These are phyloP conservation scores for Pachyrhizus erosus DNA, from an alignment of 306 rosid species.

Conservation along the genomic window DNA sequence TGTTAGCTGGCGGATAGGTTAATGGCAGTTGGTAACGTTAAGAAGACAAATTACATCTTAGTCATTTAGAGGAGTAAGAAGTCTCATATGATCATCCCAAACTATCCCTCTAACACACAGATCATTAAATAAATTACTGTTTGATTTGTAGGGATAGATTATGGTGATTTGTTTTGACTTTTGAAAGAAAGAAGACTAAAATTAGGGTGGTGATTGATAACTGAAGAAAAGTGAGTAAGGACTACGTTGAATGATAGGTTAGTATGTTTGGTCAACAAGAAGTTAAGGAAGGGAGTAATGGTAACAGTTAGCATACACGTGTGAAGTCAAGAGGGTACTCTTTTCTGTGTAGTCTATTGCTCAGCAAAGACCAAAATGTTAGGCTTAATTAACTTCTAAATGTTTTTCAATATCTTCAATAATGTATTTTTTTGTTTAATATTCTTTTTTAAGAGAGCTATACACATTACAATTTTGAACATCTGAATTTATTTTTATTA, in stretches of 20 bases:
- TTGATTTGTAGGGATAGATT: background rate
- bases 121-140: background rate
- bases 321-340: background rate
- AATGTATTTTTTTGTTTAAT: too few relatives aligned
- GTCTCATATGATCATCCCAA: background rate
- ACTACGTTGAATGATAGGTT: background rate
- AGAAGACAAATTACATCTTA: background rate
- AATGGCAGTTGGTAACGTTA: constrained; percentile 28
- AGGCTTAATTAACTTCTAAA: background rate
- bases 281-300: constrained; percentile 1
- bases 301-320: background rate
- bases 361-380: constrained; percentile 12
- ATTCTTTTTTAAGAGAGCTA: background rate
- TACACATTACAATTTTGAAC: background rate
- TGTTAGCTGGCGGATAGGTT: background rate
- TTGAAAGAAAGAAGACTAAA: background rate
- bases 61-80: background rate
- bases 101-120: background rate
- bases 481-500: background rate
- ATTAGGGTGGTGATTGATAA: background rate
- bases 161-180: background rate
- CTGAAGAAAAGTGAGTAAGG: background rate
- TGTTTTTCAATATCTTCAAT: too few relatives aligned
- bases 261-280: background rate
- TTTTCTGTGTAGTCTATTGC: background rate